Evolutionary conservation across 2,329 filamentous ascomycete genomes (phyloP), one percentile per base, ranked within the genome.

Genomic region (Atkinsonella texensis): DNA sequence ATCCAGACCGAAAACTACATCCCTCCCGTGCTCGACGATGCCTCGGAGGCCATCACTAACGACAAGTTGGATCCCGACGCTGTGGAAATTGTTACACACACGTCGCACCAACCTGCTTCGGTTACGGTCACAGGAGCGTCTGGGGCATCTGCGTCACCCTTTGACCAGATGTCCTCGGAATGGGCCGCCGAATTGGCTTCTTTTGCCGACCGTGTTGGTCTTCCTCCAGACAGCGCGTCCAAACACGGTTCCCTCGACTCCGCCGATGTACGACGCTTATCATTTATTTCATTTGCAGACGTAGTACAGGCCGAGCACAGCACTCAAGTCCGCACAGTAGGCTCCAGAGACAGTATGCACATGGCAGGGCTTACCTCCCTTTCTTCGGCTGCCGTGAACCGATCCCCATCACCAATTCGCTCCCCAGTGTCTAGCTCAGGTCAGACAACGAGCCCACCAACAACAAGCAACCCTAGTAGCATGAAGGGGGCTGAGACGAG

Each of bases 221-320:
- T 63, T 39, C 60, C 62, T 46, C 67, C 81, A 42, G 86, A 91
- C 57, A 74, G 75, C 28, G 81, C 80, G 1, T 87, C 84, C 53
- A 88, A 82, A 63, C 91, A 91, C 65, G 87, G 84, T 33, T 81
- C 84, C 45, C 72, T 91, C 55, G 89, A 95, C 28, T 68, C 67
- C 9, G 76, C 80, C 46, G 90, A 95, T 61, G 80, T 94, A 17
- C 83, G 88, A 45, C 82, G 91, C 20, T 71, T 97, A 55, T 93
- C 87, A 65, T 97, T 97, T 70, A 95, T 97, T 64, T 95, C 89
- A 8, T 97, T 97, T 68, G 90, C 91, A 55, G 91, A 97, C 62
- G 89, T 97, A 10, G 89, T 97, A 41, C 89, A 95, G 64, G 79
- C 84, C 35, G 87, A 93, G 65, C 87, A 91, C 60, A 80, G 80